These are phyloP conservation scores for Neopestalotiopsis clavispora DNA, from an alignment of 2,329 filamentous ascomycete species.

Conservation along the genomic window DNA sequence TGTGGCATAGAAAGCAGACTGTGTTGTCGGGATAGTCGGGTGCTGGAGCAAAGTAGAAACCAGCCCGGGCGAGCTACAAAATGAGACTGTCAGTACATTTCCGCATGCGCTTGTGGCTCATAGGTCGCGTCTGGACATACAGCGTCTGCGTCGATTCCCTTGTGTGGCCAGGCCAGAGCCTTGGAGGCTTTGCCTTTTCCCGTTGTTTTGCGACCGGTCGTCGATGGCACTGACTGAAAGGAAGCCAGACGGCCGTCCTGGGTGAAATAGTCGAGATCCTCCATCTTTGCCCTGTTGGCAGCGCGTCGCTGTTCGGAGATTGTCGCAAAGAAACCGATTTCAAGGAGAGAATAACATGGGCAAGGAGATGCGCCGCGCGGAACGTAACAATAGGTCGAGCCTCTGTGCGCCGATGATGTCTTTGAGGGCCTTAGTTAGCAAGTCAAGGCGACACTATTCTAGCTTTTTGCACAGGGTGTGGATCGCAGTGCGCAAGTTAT, in stretches of 20 bases:
- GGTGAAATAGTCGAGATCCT: slow-evolving; percentile 56
- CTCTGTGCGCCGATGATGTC: too few species aligned
- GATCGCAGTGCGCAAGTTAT: background rate
- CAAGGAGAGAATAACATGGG: background rate
- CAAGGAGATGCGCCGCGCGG: background rate
- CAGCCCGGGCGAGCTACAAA: slow-evolving; percentile 80
- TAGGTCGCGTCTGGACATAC: slow-evolving; percentile 47
- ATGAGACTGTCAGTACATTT: slow-evolving; percentile 16
- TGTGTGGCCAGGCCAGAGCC: slow-evolving; percentile 78
- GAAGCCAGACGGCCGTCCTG: slow-evolving; percentile 80
- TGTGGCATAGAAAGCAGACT: slow-evolving; percentile 84
- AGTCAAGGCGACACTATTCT: too few species aligned
- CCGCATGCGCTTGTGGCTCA: background rate
- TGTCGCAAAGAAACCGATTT: background rate
- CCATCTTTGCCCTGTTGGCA: slow-evolving; percentile 8
- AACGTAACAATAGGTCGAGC: background rate
- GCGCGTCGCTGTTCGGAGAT: background rate
- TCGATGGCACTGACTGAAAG: slow-evolving; percentile 70
- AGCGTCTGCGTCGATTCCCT: slow-evolving; percentile 66
- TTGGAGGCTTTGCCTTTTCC: slow-evolving; percentile 63
- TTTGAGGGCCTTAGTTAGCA: too few species aligned
- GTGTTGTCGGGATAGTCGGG: slow-evolving; percentile 83
- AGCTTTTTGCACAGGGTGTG: background rate
- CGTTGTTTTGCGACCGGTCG: slow-evolving; percentile 73
- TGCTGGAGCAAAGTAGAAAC: slow-evolving; percentile 86